Conservation (phyloP, 1,284 basidiomycete genomes). For the Sanguinoderma infundibulare region DNA sequence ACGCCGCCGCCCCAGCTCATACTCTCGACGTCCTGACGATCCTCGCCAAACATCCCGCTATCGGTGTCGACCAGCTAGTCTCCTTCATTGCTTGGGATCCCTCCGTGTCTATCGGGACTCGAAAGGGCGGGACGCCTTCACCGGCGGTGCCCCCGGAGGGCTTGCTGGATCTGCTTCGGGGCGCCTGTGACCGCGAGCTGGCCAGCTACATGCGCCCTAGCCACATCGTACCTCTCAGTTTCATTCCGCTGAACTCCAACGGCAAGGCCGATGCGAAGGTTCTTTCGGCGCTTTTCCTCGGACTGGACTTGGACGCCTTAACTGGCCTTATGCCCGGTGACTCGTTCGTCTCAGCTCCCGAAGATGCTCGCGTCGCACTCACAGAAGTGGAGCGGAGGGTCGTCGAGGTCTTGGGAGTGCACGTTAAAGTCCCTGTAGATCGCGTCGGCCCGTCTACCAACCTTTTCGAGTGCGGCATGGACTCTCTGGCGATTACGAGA, state of each 20-base stretch:
- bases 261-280: constrained; percentile 53
- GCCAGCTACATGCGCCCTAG: constrained; percentile 58
- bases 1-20: constrained; percentile 37
- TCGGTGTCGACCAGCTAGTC: constrained; percentile 51
- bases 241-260: constrained; percentile 52
- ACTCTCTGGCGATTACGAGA: constrained; percentile 46
- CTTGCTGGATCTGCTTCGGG: constrained; percentile 40
- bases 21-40: constrained; percentile 48
- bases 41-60: constrained; percentile 50
- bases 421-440: constrained; percentile 20
- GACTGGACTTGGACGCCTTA: constrained; percentile 36
- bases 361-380: constrained; percentile 7
- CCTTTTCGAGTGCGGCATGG: constrained; percentile 51
- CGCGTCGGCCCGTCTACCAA: constrained; percentile 29
- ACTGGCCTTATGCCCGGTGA: constrained; percentile 16
- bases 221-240: constrained; percentile 51
- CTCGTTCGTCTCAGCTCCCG: not conserved
- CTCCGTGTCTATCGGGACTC: constrained; percentile 38
- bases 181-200: constrained; percentile 45
- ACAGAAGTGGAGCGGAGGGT: constrained; percentile 26
- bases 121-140: constrained; percentile 42
- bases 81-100: constrained; percentile 50
- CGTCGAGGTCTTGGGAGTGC: constrained; percentile 20
- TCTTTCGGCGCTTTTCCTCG: constrained; percentile 43
- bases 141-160: constrained; percentile 36